A percentile compares a stretch with the other conserved stretches of the same genome.
Evolutionary conservation across 371 early-diverging fungal genomes (phyloP).

Genomic region (Rhizomucor pusillus): DNA sequence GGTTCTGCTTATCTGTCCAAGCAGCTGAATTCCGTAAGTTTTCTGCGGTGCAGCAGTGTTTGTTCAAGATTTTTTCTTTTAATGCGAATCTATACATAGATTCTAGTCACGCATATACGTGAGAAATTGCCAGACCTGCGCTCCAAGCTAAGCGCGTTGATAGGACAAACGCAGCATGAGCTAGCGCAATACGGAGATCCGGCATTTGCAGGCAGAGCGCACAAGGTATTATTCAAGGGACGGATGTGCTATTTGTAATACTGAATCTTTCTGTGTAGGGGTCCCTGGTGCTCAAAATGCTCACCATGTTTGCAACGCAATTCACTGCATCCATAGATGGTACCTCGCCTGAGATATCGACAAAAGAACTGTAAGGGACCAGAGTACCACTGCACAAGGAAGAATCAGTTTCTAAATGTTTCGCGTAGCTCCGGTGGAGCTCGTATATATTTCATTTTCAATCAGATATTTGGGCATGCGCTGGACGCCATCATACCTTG

Average conservation of each 20-base stretch:
- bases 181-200: constrained; percentile 72
- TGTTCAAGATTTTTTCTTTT: neutral
- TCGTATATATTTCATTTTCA: constrained; percentile 89
- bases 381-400: no score
- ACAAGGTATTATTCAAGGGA: constrained; percentile 48
- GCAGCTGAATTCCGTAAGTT: constrained; percentile 27
- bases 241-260: neutral
- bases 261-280: neutral
- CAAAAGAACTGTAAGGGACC: constrained; percentile 86
- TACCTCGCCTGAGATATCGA: constrained; percentile 79
- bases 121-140: constrained; percentile 83
- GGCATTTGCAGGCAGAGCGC: constrained; percentile 50
- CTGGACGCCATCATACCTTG: constrained; percentile 79
- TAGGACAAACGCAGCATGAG: constrained; percentile 81
- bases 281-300: constrained; percentile 67
- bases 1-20: constrained; percentile 30
- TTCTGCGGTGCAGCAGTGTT: neutral
- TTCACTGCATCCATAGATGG: constrained; percentile 84
- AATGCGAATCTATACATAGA: constrained; percentile 39
- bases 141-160: constrained; percentile 73
- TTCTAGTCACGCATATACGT: constrained; percentile 78
- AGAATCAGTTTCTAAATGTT: constrained; percentile 2
- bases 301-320: constrained; percentile 80
- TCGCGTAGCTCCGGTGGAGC: constrained; percentile 75
- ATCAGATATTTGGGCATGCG: constrained; percentile 80